Evolutionary conservation across 139 green algal genomes (phyloP).

Genomic region (Astrephomene gubernaculifera): DNA sequence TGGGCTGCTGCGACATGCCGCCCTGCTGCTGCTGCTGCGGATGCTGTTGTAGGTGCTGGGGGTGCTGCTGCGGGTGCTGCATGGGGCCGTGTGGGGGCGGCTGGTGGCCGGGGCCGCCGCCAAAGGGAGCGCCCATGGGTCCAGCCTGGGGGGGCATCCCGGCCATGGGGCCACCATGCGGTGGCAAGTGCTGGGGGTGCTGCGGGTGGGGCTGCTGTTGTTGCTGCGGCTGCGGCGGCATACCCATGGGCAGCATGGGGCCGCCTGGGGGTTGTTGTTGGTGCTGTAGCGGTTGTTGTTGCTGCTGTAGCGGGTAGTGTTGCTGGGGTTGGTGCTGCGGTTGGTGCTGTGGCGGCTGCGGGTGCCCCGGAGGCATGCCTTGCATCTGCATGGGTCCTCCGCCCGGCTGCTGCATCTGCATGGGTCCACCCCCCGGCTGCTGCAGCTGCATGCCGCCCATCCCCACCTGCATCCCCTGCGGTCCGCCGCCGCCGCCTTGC

Average conservation of each 20-base stretch:
- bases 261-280: neutral
- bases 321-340: neutral
- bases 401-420: too few species aligned
- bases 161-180: neutral
- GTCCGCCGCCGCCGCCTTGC: neutral
- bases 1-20: neutral
- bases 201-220: slow-evolving; percentile 1
- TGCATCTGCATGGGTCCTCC: slow-evolving; percentile 1
- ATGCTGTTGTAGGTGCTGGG: neutral
- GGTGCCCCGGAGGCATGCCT: neutral
- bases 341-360: neutral
- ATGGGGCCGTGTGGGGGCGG: neutral
- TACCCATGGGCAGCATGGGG: neutral
- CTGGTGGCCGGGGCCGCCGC: neutral
- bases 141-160: slow-evolving; percentile 5
- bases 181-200: neutral
- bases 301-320: too few species aligned
- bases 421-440: neutral
- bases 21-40: slow-evolving; percentile 5
- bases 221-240: slow-evolving; percentile 12
- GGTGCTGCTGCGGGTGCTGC: neutral
- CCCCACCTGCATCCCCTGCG: neutral
- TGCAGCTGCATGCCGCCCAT: slow-evolving; percentile 16
- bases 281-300: neutral
- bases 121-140: neutral